Conservation (phyloP, 495 filamentous ascomycete species). For the Cenococcum geophilum region DNA sequence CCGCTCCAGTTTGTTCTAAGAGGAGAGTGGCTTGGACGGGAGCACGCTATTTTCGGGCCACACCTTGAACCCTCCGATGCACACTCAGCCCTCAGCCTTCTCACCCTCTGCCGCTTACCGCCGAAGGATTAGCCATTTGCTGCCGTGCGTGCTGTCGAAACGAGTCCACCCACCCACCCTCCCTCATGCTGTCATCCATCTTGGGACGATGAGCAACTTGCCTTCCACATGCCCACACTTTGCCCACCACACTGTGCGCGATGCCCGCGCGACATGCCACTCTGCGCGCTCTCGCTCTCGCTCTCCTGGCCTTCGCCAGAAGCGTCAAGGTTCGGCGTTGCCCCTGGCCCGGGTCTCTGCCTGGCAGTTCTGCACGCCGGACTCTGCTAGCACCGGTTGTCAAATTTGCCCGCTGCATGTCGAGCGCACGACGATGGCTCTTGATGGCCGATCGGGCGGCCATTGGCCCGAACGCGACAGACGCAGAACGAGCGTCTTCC, state of each 20-base stretch:
- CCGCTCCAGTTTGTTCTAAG: slow-evolving; percentile 26
- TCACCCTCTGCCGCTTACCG: slow-evolving; percentile 18
- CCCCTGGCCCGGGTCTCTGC: too few relatives aligned
- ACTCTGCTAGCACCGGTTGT: too few relatives aligned
- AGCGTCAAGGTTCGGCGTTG: too few relatives aligned
- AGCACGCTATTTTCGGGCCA: neutral
- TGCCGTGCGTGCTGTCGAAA: too few relatives aligned
- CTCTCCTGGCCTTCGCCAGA: too few relatives aligned
- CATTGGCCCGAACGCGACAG: neutral
- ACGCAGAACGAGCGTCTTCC: neutral
- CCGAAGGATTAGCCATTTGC: slow-evolving; percentile 9
- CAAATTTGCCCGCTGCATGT: neutral
- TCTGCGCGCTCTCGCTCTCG: neutral
- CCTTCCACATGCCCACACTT: neutral
- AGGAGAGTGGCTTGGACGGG: slow-evolving; percentile 19
- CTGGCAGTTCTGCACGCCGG: too few relatives aligned
- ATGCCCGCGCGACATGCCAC: neutral
- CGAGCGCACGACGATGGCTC: neutral
- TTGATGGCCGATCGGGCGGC: neutral
- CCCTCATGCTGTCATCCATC: too few relatives aligned
- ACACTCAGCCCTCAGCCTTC: slow-evolving; percentile 15
- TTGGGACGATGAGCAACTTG: too few relatives aligned
- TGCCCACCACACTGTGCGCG: neutral
- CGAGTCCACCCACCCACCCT: too few relatives aligned
- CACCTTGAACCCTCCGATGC: neutral